Conservation (phyloP, 1,139 yeast genomes). For the Scheffersomyces lignicola region DNA sequence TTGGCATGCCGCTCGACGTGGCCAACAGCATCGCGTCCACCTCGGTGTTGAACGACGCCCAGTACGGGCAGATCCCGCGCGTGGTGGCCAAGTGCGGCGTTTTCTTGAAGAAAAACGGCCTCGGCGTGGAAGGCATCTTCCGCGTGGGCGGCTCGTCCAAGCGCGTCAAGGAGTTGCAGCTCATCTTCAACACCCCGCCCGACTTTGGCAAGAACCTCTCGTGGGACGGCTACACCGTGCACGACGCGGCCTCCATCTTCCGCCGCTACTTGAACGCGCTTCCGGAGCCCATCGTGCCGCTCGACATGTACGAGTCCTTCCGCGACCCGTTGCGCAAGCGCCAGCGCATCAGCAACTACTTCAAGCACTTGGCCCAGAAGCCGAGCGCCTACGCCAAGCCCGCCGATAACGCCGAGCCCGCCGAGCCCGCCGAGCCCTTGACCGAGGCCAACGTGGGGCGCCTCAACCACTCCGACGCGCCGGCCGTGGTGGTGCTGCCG, state of each 20-base stretch:
- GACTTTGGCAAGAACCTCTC: constrained; percentile 80
- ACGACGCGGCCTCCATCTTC: constrained; percentile 91
- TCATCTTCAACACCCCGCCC: constrained; percentile 82
- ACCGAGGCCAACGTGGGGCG: constrained; percentile 34
- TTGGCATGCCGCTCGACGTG: constrained; percentile 78
- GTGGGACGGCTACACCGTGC: constrained; percentile 97
- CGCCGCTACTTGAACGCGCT: constrained; percentile 83
- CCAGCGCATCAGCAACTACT: constrained; percentile 59
- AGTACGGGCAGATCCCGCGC: constrained; percentile 79
- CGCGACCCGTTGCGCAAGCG: constrained; percentile 72
- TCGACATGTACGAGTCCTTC: constrained; percentile 72
- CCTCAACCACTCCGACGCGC: constrained; percentile 13
- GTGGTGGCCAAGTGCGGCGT: constrained; percentile 97
- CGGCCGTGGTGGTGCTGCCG: not conserved
- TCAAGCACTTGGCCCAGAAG: constrained; percentile 54
- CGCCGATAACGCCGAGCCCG: constrained; percentile 10
- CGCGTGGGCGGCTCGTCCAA: constrained; percentile 91
- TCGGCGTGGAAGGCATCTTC: constrained; percentile 85
- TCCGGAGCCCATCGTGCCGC: constrained; percentile 90
- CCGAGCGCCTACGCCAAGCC: constrained; percentile 28
- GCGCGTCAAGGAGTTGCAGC: constrained; percentile 82
- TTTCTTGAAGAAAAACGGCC: constrained; percentile 72
- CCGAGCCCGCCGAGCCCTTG: constrained; percentile 21
- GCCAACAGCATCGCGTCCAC: constrained; percentile 78
- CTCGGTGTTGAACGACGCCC: constrained; percentile 51